Base-by-base conservation (phyloP, 148 eudicot species). In the Beta vulgaris region DNA sequence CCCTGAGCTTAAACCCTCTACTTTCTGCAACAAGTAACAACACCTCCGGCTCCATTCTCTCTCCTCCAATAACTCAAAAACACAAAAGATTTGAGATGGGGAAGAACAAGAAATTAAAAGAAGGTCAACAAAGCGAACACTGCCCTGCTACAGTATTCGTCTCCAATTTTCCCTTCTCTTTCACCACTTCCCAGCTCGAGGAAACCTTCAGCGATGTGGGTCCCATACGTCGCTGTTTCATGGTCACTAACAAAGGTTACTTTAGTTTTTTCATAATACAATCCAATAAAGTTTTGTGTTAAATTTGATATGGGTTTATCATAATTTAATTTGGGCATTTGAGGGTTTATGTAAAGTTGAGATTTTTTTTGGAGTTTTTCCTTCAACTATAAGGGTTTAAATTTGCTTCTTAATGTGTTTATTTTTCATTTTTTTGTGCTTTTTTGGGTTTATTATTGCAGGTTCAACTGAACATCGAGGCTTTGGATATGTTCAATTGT, bases 131-230 rank as follows among this genome's bases (percentile, higher is more conserved):
- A 48, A 84, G 15, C 35, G 87, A 88, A 48, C 87, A 90, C 74
- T 85, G 88, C 37, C 85, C 90, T 18, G 85, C 97, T 28, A 88
- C 97, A 7, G 86, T 93, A 0, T 93, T 93, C 66, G 86, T 93
- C 65, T 76, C 90, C 23, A 88, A 88, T 43, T 77, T 94, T 43
- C 93, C 98, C 4, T 94, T 78, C 65, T 78, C 96, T 18, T 90
- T 90, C 81, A 83, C 97, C 25, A 87, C 79, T 34, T 31, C 93
- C 40, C 96, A 89, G 85, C 84, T 92, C 9, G 97, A 92, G 79
- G 96, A 95, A 58, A 63, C 89, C 14, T 95, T 95, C 77, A 95
- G 93, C 66, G 98, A 95, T 75, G 90, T 95, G 43, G 98, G 96
- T 40, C 98, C 98, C 0, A 85, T 90, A 16, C 79, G 96, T 44